Evolutionary conservation across 148 eudicot genomes (phyloP).

Genomic region (Rhododendron griersonianum): DNA sequence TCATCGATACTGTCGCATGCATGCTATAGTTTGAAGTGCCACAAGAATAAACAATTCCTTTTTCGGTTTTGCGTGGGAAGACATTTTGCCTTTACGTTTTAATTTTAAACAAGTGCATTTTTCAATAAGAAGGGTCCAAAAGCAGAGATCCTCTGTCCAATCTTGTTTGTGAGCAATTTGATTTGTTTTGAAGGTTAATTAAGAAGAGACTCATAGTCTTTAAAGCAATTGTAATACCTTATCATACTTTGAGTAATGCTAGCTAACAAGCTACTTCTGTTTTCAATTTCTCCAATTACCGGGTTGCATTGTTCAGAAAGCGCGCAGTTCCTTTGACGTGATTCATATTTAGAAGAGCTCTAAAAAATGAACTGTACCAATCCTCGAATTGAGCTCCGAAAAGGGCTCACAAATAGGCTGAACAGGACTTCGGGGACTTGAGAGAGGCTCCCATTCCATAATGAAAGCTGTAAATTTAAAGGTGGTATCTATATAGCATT

Average conservation of each 20-base stretch:
- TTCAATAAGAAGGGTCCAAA: background rate
- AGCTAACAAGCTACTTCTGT: too few relatives aligned
- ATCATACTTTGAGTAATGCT: too few relatives aligned
- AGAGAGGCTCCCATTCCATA: background rate
- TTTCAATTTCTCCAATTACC: too few relatives aligned
- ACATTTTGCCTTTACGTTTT: background rate
- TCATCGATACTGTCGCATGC: background rate
- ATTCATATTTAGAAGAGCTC: too few relatives aligned
- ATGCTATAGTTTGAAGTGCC: background rate
- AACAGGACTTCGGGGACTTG: background rate
- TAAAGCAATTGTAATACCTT: too few relatives aligned
- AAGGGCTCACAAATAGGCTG: background rate
- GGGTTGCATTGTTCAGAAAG: too few relatives aligned
- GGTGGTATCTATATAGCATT: too few relatives aligned
- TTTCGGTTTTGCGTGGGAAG: background rate
- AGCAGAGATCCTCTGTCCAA: background rate
- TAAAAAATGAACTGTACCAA: background rate
- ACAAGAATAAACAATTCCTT: background rate
- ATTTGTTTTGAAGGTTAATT: background rate
- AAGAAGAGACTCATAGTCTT: background rate
- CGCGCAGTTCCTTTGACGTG: too few relatives aligned
- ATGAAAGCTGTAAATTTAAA: background rate
- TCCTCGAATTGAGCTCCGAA: background rate
- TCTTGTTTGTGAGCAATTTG: background rate
- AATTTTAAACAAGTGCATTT: background rate